Percentiles rank a stretch among this genome's conserved stretches.
These are phyloP conservation scores for Venturia aucupariae DNA, from an alignment of 2,329 filamentous ascomycete genomes.

Conservation along the genomic window DNA sequence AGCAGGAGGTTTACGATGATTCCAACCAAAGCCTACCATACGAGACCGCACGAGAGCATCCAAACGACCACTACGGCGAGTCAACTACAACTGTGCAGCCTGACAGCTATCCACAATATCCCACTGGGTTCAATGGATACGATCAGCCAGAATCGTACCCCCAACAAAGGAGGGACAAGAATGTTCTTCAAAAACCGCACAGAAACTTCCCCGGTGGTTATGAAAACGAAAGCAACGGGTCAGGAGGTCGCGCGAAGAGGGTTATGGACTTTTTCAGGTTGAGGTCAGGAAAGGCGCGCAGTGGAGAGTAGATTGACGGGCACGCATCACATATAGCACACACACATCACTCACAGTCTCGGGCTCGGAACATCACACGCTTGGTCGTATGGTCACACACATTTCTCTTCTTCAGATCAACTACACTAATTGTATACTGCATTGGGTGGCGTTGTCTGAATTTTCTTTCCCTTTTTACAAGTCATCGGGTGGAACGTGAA, in stretches of 20 bases:
- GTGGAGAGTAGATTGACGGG: slow-evolving; percentile 4
- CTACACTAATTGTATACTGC: slow-evolving; percentile 6
- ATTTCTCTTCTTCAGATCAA: not conserved
- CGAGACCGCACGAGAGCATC: not conserved
- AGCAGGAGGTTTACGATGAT: not conserved
- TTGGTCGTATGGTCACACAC: slow-evolving; percentile 1
- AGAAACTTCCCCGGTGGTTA: slow-evolving; percentile 10
- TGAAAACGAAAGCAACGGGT: slow-evolving; percentile 5
- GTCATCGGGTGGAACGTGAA: not conserved
- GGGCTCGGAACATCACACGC: not conserved
- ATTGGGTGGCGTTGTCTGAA: slow-evolving; percentile 4
- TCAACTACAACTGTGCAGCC: slow-evolving; percentile 2
- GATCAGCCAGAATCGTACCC: not conserved
- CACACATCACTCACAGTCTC: not conserved
- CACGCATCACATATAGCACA: not conserved
- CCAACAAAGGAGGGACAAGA: slow-evolving; percentile 3
- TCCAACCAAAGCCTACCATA: slow-evolving; percentile 7
- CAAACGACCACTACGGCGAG: slow-evolving; percentile 6
- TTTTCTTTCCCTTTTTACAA: not conserved
- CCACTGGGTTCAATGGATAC: slow-evolving; percentile 8
- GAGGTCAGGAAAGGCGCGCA: slow-evolving; percentile 61
- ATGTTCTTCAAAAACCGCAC: slow-evolving; percentile 12
- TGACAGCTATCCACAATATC: slow-evolving; percentile 10
- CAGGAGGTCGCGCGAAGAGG: slow-evolving; percentile 7
- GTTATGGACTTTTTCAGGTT: slow-evolving; percentile 92